phyloP scores from a whole-genome alignment of 176 grass and related monocot species.

The Stipa capillata region DNA sequence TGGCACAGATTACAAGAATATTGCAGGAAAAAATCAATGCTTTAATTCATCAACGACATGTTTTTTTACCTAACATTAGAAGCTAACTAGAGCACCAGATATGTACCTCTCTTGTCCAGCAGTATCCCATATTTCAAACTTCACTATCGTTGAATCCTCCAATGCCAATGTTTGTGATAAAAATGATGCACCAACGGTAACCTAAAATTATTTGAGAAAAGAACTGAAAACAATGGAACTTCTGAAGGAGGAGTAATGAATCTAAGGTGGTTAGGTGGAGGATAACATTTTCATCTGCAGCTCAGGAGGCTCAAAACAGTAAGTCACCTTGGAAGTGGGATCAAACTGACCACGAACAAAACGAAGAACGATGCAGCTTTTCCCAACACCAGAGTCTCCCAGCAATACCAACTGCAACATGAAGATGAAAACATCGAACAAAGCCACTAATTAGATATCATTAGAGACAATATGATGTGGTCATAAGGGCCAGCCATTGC shows the following conservation, averaged over 20 bases:
- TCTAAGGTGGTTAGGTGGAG: not conserved
- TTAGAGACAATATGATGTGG: not conserved
- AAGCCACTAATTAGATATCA: not conserved
- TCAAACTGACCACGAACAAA: conserved; percentile 97
- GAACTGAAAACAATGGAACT: conserved; percentile 7
- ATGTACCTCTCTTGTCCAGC: conserved; percentile 90
- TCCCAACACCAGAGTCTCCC: conserved; percentile 90
- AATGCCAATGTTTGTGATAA: conserved; percentile 94
- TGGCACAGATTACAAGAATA: not conserved
- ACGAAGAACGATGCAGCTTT: conserved; percentile 95
- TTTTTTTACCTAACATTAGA: not conserved
- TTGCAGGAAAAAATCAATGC: not conserved
- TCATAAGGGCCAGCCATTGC: not conserved
- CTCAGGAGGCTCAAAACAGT: too few species aligned
- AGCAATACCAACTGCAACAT: conserved; percentile 71
- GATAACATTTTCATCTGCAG: not conserved
- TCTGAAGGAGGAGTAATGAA: not conserved
- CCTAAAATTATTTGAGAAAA: conserved; percentile 41
- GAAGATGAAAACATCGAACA: conserved; percentile 12
- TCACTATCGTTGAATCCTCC: conserved; percentile 76
- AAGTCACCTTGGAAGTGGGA: conserved; percentile 87
- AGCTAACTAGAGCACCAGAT: not conserved
- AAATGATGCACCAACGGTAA: conserved; percentile 93
- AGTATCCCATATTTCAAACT: conserved; percentile 99
- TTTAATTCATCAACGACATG: not conserved